Percentiles rank a stretch among this genome's conserved stretches.
Evolutionary conservation across 2,329 filamentous ascomycete genomes (phyloP).

Genomic region (Beauveria pseudobassiana): DNA sequence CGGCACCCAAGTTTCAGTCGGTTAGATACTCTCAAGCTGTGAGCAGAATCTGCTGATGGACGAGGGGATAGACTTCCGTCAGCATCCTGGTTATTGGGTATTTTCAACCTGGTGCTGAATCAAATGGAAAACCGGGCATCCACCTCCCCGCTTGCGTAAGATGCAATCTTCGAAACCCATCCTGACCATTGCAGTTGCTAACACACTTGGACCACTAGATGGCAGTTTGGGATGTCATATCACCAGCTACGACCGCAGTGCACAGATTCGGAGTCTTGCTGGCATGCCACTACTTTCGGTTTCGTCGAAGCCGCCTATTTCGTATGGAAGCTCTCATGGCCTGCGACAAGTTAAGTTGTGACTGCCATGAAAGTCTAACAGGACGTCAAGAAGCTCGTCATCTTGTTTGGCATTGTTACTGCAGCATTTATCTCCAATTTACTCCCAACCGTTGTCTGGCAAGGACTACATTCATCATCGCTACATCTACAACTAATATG

Average conservation of each 20-base stretch:
- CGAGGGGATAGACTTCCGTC: neutral
- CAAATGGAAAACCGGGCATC: constrained; percentile 41
- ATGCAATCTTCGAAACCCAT: neutral
- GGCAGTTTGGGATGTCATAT: constrained; percentile 42
- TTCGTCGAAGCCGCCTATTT: constrained; percentile 35
- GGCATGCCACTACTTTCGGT: constrained; percentile 30
- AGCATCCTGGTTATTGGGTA: constrained; percentile 17
- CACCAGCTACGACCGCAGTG: constrained; percentile 29
- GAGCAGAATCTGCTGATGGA: neutral
- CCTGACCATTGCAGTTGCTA: neutral
- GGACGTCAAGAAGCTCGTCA: constrained; percentile 32
- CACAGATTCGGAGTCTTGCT: constrained; percentile 26
- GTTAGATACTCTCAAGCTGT: neutral
- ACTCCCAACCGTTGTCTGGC: constrained; percentile 22
- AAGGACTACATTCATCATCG: constrained; percentile 20
- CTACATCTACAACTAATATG: constrained; percentile 13
- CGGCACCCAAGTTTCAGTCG: constrained; percentile 13
- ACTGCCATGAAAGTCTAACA: neutral
- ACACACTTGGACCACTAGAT: constrained; percentile 25
- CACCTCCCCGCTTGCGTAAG: constrained; percentile 38
- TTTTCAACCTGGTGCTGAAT: constrained; percentile 42
- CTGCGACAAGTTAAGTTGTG: neutral
- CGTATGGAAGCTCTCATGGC: constrained; percentile 20
- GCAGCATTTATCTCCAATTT: constrained; percentile 52
- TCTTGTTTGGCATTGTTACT: constrained; percentile 48